Conservation (phyloP, 768 basidiomycete species). For the Pisolithus sp. region DNA sequence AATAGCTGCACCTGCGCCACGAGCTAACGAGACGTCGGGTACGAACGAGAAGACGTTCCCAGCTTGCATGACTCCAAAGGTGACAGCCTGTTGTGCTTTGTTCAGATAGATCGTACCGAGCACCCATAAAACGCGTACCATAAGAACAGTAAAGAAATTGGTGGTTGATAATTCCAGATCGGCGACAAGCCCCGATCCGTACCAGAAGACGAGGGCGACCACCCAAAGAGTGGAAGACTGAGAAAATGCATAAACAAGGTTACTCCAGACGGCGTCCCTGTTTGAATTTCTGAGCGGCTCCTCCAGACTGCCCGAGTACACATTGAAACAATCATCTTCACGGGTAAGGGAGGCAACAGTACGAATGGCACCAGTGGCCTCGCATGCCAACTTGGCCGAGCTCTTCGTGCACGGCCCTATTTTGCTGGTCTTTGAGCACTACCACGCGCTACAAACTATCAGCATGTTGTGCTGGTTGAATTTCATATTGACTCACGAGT, state of each 20-base stretch:
- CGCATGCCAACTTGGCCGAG: conserved; percentile 86
- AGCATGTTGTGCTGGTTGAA: not conserved
- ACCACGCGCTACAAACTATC: conserved; percentile 56
- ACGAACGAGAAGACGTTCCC: conserved; percentile 82
- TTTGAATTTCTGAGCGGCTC: conserved; percentile 63
- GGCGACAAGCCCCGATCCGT: conserved; percentile 58
- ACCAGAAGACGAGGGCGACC: conserved; percentile 82
- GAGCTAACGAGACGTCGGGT: conserved; percentile 82
- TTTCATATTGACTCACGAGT: conserved; percentile 39
- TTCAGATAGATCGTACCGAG: not conserved
- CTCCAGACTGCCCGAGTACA: conserved; percentile 68
- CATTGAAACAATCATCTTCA: conserved; percentile 47
- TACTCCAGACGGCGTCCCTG: conserved; percentile 57
- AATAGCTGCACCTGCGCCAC: conserved; percentile 68
- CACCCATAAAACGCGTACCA: conserved; percentile 39
- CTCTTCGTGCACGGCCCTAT: conserved; percentile 73
- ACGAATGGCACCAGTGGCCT: conserved; percentile 83
- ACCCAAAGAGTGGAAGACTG: conserved; percentile 74
- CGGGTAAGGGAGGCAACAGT: conserved; percentile 64
- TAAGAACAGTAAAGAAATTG: conserved; percentile 79
- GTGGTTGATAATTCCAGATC: conserved; percentile 44
- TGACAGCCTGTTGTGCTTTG: conserved; percentile 44
- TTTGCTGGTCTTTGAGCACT: conserved; percentile 78
- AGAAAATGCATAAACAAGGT: conserved; percentile 62
- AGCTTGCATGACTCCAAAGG: conserved; percentile 81